phyloP scores from a whole-genome alignment of 148 eudicot genomes.

The Hydrangea macrophylla region DNA sequence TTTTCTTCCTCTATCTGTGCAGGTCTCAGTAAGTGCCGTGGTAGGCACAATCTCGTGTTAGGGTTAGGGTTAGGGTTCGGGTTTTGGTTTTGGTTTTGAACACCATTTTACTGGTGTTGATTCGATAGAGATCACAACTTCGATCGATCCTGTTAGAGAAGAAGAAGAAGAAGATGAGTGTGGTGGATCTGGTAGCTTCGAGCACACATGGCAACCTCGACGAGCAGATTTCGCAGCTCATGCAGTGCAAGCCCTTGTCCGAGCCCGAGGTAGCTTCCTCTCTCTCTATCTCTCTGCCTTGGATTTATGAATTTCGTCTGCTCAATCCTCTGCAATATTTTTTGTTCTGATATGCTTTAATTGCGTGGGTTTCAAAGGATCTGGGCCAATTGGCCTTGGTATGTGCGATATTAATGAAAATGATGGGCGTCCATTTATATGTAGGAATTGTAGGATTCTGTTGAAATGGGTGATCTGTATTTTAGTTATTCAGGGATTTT shows the following conservation, averaged over 20 bases:
- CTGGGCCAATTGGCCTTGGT: neutral
- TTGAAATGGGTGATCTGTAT: neutral
- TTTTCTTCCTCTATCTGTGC: neutral
- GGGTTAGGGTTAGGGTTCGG: too few relatives aligned
- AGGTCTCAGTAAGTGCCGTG: neutral
- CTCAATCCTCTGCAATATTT: neutral
- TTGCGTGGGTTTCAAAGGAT: neutral
- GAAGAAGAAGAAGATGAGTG: slow-evolving; percentile 39
- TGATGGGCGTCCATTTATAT: too few relatives aligned
- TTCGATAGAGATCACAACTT: neutral
- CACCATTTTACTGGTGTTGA: neutral
- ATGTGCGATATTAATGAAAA: neutral
- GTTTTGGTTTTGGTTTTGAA: too few relatives aligned
- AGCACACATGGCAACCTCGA: slow-evolving; percentile 58
- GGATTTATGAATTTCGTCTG: neutral
- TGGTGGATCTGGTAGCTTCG: slow-evolving; percentile 50
- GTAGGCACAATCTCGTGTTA: neutral
- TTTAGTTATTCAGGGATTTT: neutral
- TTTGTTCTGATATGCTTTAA: neutral
- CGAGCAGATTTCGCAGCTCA: slow-evolving; percentile 69
- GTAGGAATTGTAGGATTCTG: neutral
- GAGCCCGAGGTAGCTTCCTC: slow-evolving; percentile 50
- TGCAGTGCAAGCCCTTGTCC: slow-evolving; percentile 79
- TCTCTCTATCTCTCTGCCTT: slow-evolving; percentile 5
- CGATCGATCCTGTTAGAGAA: neutral